These are phyloP conservation scores for Boletus speciosus DNA, from an alignment of 768 basidiomycete species.

Conservation along the genomic window DNA sequence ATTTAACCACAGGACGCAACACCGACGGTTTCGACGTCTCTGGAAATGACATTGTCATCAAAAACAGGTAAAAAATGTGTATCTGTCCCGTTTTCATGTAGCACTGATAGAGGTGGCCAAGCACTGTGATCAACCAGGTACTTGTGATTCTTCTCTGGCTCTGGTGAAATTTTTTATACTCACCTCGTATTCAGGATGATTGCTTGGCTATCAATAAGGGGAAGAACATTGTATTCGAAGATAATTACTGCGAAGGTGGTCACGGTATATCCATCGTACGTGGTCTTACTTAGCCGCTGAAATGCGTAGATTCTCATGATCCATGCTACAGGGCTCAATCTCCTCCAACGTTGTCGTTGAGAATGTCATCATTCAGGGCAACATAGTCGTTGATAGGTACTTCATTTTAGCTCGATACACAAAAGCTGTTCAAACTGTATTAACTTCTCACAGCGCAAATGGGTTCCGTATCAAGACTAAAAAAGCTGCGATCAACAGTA, in stretches of 20 bases:
- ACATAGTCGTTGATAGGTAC: constrained; percentile 56
- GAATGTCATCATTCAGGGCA: constrained; percentile 45
- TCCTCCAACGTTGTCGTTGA: constrained; percentile 43
- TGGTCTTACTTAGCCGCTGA: background rate
- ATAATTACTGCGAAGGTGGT: constrained; percentile 54
- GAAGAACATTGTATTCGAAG: constrained; percentile 43
- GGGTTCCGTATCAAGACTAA: constrained; percentile 63
- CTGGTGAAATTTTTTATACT: background rate
- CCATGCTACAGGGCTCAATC: constrained; percentile 49
- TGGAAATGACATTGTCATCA: constrained; percentile 36
- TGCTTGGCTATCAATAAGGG: constrained; percentile 54
- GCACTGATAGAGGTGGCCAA: background rate
- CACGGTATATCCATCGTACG: constrained; percentile 60
- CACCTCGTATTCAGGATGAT: constrained; percentile 45
- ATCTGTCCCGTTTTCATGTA: background rate
- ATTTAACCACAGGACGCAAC: constrained; percentile 35
- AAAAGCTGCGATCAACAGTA: constrained; percentile 41
- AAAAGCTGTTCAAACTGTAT: background rate
- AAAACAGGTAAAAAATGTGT: constrained; percentile 12
- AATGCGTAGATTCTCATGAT: background rate
- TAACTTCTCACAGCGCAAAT: constrained; percentile 36
- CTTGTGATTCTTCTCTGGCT: background rate
- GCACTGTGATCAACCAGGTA: constrained; percentile 28
- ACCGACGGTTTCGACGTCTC: constrained; percentile 50
- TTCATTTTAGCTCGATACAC: background rate